These are phyloP conservation scores for Acacia pycnantha DNA, from an alignment of 331 rosid genomes.

Conservation along the genomic window DNA sequence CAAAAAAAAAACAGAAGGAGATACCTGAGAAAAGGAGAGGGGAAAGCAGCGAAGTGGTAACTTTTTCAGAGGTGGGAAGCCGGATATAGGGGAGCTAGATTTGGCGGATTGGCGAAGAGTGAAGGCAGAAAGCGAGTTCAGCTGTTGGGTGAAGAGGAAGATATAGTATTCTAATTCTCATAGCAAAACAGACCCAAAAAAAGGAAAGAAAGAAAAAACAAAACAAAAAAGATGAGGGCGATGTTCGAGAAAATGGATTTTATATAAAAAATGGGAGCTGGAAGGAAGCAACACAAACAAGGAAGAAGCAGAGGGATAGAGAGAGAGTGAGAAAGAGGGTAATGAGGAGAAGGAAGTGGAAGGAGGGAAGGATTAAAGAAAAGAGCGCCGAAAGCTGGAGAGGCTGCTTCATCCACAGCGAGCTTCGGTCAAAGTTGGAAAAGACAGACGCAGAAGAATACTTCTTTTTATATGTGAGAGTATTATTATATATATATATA, in stretches of 20 bases:
- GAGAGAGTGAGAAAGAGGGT: background rate
- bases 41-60: conserved; percentile 3
- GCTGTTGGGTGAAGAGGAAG: conserved; percentile 16
- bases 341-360: conserved; percentile 20
- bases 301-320: background rate
- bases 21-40: conserved; percentile 35
- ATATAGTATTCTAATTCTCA: conserved; percentile 16
- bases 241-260: conserved; percentile 11
- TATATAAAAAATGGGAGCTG: background rate
- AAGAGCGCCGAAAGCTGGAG: conserved; percentile 82
- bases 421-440: conserved; percentile 63
- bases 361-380: conserved; percentile 35
- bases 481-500: too few relatives aligned
- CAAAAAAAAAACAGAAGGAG: conserved; percentile 23
- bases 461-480: conserved; percentile 1
- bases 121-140: conserved; percentile 42
- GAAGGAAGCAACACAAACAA: background rate
- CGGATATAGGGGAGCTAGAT: conserved; percentile 42
- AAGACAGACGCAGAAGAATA: conserved; percentile 33
- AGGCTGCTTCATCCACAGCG: background rate
- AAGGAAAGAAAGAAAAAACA: background rate
- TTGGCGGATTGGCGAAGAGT: conserved; percentile 44
- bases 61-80: conserved; percentile 15
- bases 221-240: background rate
- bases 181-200: background rate